Conservation (phyloP, 164 flowering plant species). For the Amborella trichopoda region DNA sequence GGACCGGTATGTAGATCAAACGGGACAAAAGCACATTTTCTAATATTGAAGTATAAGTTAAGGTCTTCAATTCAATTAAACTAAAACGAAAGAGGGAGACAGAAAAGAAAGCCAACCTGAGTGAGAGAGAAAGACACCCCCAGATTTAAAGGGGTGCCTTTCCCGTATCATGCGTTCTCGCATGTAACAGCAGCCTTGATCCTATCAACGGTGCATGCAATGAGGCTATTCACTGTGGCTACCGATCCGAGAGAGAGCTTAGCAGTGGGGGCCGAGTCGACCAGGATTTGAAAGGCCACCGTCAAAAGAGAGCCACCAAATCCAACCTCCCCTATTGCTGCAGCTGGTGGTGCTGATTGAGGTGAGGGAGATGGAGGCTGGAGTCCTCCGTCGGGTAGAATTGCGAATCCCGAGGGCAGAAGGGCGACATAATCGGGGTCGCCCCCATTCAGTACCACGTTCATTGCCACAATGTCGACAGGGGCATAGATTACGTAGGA, state of each 20-base stretch:
- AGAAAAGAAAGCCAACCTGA: no score
- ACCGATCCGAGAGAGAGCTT: slow-evolving; percentile 78
- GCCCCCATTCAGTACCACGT: slow-evolving; percentile 66
- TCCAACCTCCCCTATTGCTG: slow-evolving; percentile 10
- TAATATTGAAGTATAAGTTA: no score
- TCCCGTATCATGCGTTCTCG: slow-evolving; percentile 28
- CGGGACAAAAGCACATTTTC: no score
- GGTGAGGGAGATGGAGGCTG: neutral
- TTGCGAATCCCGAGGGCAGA: slow-evolving; percentile 85
- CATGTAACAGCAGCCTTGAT: slow-evolving; percentile 58
- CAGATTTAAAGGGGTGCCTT: no score
- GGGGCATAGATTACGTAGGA: slow-evolving; percentile 84
- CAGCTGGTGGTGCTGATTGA: no score
- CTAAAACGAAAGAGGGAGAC: no score
- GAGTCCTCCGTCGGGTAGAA: slow-evolving; percentile 25
- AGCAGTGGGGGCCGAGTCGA: slow-evolving; percentile 78
- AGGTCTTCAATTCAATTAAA: no score
- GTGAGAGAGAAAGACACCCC: no score
- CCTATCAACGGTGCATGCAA: slow-evolving; percentile 75
- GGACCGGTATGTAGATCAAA: no score
- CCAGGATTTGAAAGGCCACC: slow-evolving; percentile 80
- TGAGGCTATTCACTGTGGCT: slow-evolving; percentile 76
- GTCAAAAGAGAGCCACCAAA: slow-evolving; percentile 72
- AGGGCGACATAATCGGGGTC: slow-evolving; percentile 86
- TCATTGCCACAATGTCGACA: slow-evolving; percentile 71